These are phyloP conservation scores for Colletotrichum godetiae DNA, from an alignment of 2,329 filamentous ascomycete species.

Conservation along the genomic window DNA sequence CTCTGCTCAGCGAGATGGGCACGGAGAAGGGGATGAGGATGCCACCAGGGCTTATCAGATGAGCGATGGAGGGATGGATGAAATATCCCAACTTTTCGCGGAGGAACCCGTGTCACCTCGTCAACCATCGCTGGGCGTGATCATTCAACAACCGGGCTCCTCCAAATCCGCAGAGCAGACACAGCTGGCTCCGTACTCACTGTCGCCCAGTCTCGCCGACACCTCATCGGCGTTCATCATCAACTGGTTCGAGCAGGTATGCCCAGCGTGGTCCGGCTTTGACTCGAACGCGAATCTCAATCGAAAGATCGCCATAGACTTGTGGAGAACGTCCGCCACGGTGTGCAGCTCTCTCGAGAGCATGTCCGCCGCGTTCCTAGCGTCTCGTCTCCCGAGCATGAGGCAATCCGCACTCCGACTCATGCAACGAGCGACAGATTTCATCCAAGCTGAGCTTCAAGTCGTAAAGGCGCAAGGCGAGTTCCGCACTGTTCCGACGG, in stretches of 20 bases:
- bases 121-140: background rate
- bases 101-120: background rate
- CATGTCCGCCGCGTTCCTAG: constrained; percentile 53
- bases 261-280: constrained; percentile 53
- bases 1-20: background rate
- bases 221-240: constrained; percentile 48
- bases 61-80: background rate
- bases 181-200: constrained; percentile 29
- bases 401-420: constrained; percentile 46
- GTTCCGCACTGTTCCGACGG: constrained; percentile 44
- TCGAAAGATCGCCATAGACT: constrained; percentile 48
- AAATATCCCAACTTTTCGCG: background rate
- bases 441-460: constrained; percentile 48
- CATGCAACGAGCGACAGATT: constrained; percentile 47
- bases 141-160: background rate
- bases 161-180: background rate
- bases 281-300: constrained; percentile 53
- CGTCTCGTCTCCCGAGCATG: constrained; percentile 49
- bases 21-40: background rate
- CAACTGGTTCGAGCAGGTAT: constrained; percentile 54
- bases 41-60: background rate
- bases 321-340: constrained; percentile 50
- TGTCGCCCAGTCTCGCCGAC: constrained; percentile 39
- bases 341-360: constrained; percentile 53
- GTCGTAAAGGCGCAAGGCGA: constrained; percentile 38